Conservation (phyloP, 495 filamentous ascomycete species). For the Xylaria telfairii region DNA sequence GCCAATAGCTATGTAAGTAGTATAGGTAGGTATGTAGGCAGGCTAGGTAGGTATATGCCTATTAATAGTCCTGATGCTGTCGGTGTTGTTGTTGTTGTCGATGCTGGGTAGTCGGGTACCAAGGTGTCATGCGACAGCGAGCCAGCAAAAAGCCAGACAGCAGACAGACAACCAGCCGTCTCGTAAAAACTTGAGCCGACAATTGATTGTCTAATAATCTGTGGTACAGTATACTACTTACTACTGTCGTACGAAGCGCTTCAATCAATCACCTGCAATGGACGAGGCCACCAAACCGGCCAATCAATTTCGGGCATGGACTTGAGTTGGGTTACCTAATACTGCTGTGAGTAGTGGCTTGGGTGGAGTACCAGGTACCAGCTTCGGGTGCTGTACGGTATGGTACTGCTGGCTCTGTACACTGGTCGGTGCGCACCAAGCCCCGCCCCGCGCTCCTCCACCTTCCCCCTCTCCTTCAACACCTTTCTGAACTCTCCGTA, state of each 20-base stretch:
- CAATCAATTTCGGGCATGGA: constrained; percentile 9
- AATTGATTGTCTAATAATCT: constrained; percentile 2
- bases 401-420: background rate
- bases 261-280: background rate
- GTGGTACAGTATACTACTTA: no score
- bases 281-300: constrained; percentile 7
- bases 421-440: background rate
- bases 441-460: background rate
- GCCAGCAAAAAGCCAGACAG: constrained; percentile 19
- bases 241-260: background rate
- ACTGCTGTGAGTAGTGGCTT: background rate
- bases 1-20: no score
- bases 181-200: background rate
- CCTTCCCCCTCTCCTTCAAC: background rate
- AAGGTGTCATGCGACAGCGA: constrained; percentile 18
- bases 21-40: background rate
- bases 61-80: background rate
- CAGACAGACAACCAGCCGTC: background rate
- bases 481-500: no score
- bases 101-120: background rate
- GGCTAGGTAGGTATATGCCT: background rate
- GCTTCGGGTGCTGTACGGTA: background rate
- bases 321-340: constrained; percentile 1
- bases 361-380: background rate
- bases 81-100: background rate